A percentile compares a stretch with the other conserved stretches of the same genome.
These are phyloP conservation scores for Porcisia deanei DNA, from an alignment of 208 protist species.

Conservation along the genomic window DNA sequence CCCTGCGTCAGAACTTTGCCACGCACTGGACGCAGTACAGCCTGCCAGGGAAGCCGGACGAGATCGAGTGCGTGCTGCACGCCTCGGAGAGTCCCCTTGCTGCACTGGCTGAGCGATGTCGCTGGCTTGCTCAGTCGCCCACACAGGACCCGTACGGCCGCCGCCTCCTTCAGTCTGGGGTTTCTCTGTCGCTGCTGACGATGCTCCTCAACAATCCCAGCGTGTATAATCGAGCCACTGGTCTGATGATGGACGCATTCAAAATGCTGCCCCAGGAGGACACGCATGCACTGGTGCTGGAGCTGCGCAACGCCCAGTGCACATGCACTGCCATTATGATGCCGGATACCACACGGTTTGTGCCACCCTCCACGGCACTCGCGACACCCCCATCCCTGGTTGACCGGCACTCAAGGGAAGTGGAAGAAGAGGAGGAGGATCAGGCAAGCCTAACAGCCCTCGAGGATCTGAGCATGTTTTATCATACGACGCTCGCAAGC, in stretches of 20 bases:
- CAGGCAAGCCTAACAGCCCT: neutral
- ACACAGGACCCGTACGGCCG: constrained; percentile 73
- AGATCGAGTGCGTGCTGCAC: constrained; percentile 78
- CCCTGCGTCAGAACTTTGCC: constrained; percentile 57
- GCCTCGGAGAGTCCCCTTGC: constrained; percentile 73
- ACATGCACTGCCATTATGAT: constrained; percentile 4
- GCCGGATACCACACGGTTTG: constrained; percentile 10
- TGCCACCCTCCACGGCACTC: constrained; percentile 9
- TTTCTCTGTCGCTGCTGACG: constrained; percentile 45
- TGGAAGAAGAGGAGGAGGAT: neutral
- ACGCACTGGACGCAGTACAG: constrained; percentile 63
- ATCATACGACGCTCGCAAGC: constrained; percentile 13
- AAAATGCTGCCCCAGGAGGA: constrained; percentile 19
- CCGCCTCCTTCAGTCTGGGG: constrained; percentile 58
- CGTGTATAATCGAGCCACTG: constrained; percentile 31
- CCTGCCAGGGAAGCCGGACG: constrained; percentile 55
- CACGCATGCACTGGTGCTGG: constrained; percentile 11
- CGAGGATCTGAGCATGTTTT: constrained; percentile 18
- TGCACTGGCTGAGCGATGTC: constrained; percentile 77
- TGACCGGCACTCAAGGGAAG: neutral
- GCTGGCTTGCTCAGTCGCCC: constrained; percentile 56
- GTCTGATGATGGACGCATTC: constrained; percentile 23
- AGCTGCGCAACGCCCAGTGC: constrained; percentile 23
- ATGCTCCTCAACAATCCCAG: constrained; percentile 49
- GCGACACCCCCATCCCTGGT: neutral